These are phyloP conservation scores for Xylaria grammica DNA, from an alignment of 495 filamentous ascomycete genomes.

Conservation along the genomic window DNA sequence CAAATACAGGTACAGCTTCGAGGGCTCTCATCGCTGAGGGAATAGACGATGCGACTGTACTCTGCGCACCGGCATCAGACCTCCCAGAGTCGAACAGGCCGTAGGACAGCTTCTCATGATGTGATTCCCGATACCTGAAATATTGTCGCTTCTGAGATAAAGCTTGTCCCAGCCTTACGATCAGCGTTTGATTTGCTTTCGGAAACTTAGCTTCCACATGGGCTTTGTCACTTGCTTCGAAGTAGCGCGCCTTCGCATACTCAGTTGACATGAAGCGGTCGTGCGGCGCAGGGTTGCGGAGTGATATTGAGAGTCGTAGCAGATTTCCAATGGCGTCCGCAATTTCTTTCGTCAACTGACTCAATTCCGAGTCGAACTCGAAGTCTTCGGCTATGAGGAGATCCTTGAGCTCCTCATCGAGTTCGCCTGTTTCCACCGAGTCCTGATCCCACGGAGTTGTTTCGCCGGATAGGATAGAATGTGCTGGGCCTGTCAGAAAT, in stretches of 20 bases:
- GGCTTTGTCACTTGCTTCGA: slow-evolving; percentile 1
- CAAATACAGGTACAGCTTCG: not conserved
- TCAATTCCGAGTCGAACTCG: slow-evolving; percentile 9
- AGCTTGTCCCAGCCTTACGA: slow-evolving; percentile 41
- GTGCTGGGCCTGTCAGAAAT: slow-evolving; percentile 1
- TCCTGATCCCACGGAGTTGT: slow-evolving; percentile 8
- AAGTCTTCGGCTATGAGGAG: not conserved
- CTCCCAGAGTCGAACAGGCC: slow-evolving; percentile 21
- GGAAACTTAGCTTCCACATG: slow-evolving; percentile 12
- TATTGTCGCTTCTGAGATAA: slow-evolving; percentile 42
- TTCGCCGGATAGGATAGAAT: slow-evolving; percentile 15
- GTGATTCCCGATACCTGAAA: slow-evolving; percentile 44
- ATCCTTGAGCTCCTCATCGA: slow-evolving; percentile 12
- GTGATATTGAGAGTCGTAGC: slow-evolving; percentile 30
- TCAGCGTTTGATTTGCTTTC: slow-evolving; percentile 20
- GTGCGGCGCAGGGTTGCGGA: slow-evolving; percentile 35
- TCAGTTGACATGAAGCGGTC: slow-evolving; percentile 28
- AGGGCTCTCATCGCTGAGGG: not conserved
- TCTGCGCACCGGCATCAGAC: slow-evolving; percentile 7
- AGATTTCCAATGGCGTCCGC: slow-evolving; percentile 19
- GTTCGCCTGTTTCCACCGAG: not conserved
- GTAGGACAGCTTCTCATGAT: slow-evolving; percentile 39
- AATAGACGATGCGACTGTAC: slow-evolving; percentile 16
- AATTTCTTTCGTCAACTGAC: slow-evolving; percentile 25
- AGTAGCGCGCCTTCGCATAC: slow-evolving; percentile 18